Percentiles rank a stretch among this genome's conserved stretches.
phyloP scores from a whole-genome alignment of 257 asterid genomes.

The Marsdenia floribunda region DNA sequence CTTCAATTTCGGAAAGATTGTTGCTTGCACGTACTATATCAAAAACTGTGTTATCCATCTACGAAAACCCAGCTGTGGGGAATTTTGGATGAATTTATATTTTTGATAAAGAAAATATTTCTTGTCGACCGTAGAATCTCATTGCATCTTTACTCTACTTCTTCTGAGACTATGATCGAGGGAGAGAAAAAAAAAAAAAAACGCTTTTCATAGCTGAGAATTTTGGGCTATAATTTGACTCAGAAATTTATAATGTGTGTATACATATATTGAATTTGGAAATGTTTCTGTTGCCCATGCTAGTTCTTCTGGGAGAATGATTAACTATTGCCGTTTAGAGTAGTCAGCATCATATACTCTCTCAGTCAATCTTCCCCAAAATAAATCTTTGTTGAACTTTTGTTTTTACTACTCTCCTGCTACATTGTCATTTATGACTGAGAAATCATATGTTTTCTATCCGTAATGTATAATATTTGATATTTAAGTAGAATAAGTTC shows the following conservation, averaged over 20 bases:
- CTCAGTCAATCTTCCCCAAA: not conserved
- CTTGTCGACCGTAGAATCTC: not conserved
- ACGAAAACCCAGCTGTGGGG: no score
- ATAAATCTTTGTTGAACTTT: not conserved
- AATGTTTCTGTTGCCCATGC: not conserved
- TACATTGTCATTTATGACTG: not conserved
- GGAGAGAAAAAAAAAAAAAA: no score
- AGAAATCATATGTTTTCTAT: not conserved
- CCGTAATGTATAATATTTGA: not conserved
- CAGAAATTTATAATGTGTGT: not conserved
- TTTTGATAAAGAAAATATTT: no score
- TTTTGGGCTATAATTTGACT: not conserved
- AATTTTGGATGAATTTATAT: not conserved
- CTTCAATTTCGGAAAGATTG: not conserved
- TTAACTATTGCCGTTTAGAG: no score
- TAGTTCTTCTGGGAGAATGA: no score
- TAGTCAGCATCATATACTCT: not conserved
- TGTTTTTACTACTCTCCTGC: not conserved
- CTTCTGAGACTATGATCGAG: not conserved
- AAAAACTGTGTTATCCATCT: not conserved
- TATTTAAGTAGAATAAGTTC: not conserved
- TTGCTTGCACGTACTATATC: not conserved
- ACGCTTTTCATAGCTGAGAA: not conserved
- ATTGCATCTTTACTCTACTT: not conserved
- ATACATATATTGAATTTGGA: not conserved